These are phyloP conservation scores for Amanita phalloides DNA, from an alignment of 768 basidiomycete species.

Conservation along the genomic window DNA sequence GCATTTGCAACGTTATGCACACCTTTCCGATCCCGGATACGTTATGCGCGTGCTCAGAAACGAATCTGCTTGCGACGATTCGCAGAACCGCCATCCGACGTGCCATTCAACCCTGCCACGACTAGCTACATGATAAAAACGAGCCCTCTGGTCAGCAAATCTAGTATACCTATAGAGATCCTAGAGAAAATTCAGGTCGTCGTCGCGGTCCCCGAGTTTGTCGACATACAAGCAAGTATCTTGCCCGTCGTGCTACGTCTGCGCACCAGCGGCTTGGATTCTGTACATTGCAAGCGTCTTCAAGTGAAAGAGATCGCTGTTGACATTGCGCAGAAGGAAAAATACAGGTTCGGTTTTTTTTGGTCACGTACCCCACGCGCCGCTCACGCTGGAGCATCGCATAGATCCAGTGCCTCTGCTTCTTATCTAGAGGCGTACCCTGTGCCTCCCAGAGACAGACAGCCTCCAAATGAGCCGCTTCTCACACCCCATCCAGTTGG, in stretches of 20 bases:
- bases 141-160: conserved; percentile 10
- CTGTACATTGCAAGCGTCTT: conserved; percentile 40
- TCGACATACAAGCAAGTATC: conserved; percentile 31
- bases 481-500: conserved; percentile 45
- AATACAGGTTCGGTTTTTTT: conserved; percentile 40
- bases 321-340: conserved; percentile 54
- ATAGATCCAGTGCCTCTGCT: conserved; percentile 30
- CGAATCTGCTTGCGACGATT: conserved; percentile 45
- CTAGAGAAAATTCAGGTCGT: conserved; percentile 56
- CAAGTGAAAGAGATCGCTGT: conserved; percentile 45
- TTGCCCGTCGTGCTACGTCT: conserved; percentile 53
- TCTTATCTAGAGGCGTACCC: conserved; percentile 38
- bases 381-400: conserved; percentile 1
- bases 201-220: conserved; percentile 47
- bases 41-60: conserved; percentile 27
- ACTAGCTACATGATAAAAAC: conserved; percentile 36
- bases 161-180: conserved; percentile 37
- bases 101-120: conserved; percentile 21
- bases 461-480: conserved; percentile 58
- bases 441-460: conserved; percentile 40
- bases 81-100: conserved; percentile 28
- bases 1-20: conserved; percentile 45
- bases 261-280: conserved; percentile 40
- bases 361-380: neutral
- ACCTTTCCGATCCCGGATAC: conserved; percentile 37